These are phyloP conservation scores for Saussurea involucrata DNA, from an alignment of 129 eudicot genomes.

Conservation along the genomic window DNA sequence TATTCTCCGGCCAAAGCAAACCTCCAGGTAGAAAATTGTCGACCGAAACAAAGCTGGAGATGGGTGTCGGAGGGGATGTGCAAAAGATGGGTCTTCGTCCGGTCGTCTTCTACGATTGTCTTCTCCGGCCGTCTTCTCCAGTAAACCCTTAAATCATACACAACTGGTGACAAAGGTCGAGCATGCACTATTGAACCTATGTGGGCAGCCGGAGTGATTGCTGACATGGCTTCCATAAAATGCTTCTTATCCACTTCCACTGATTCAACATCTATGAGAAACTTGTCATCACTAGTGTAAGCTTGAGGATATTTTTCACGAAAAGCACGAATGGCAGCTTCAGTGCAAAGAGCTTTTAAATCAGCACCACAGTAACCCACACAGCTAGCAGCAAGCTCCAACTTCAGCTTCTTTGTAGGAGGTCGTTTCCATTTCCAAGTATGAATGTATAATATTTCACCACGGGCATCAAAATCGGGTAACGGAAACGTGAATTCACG, in stretches of 20 bases:
- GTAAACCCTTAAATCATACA: too few species aligned
- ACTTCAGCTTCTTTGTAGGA: conserved; percentile 63
- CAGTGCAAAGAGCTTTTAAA: conserved; percentile 92
- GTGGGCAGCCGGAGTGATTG: conserved; percentile 99
- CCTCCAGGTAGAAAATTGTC: too few species aligned
- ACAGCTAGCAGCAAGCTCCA: conserved; percentile 99
- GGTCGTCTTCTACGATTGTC: too few species aligned
- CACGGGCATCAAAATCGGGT: conserved; percentile 98
- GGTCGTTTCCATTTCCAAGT: conserved; percentile 97
- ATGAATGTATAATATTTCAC: conserved; percentile 88
- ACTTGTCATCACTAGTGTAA: conserved; percentile 97
- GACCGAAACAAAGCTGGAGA: too few species aligned
- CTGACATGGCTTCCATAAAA: conserved; percentile 89
- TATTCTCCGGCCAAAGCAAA: too few species aligned
- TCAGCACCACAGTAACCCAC: conserved; percentile 99
- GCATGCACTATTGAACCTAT: conserved; percentile 96
- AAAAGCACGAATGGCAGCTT: conserved; percentile 99
- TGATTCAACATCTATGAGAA: conserved; percentile 86
- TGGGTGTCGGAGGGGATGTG: too few species aligned
- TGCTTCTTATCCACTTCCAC: conserved; percentile 89
- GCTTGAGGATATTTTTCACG: conserved; percentile 98
- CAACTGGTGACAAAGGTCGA: conserved; percentile 87
- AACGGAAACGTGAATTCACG: conserved; percentile 92
- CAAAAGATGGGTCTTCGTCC: too few species aligned
- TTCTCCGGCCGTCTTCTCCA: too few species aligned